A percentile compares a stretch with the other conserved stretches of the same genome.
Conservation (phyloP, 2,329 filamentous ascomycete species). For the Whalleya microplaca region DNA sequence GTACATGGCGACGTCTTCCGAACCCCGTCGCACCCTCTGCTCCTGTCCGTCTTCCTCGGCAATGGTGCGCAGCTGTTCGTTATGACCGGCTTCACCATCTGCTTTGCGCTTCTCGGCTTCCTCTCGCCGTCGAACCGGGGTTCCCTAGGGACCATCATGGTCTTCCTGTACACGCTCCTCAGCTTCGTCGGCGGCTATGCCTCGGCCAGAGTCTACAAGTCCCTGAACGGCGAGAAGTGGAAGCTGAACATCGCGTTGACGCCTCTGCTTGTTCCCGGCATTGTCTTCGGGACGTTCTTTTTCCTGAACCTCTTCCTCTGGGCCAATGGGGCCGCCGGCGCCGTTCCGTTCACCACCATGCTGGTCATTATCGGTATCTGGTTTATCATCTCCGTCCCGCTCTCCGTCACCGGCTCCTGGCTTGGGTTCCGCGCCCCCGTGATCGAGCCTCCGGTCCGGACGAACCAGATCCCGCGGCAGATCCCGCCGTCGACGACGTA, state of each 20-base stretch:
- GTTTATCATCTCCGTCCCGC: constrained; percentile 94
- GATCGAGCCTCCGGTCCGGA: constrained; percentile 82
- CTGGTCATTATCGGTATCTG: constrained; percentile 89
- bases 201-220: constrained; percentile 90
- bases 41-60: constrained; percentile 85
- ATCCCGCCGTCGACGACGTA: constrained; percentile 86
- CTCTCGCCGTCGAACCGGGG: constrained; percentile 95
- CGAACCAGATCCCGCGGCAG: constrained; percentile 97
- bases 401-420: constrained; percentile 91
- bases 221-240: constrained; percentile 90
- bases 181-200: constrained; percentile 91
- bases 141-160: constrained; percentile 88
- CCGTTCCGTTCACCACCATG: constrained; percentile 97
- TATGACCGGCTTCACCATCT: constrained; percentile 94
- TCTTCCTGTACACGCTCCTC: constrained; percentile 90
- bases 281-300: constrained; percentile 90
- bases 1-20: constrained; percentile 98
- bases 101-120: constrained; percentile 91
- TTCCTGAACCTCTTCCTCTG: constrained; percentile 94
- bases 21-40: constrained; percentile 77
- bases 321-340: constrained; percentile 88
- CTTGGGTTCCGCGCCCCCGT: constrained; percentile 79
- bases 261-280: constrained; percentile 79
- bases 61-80: constrained; percentile 96
- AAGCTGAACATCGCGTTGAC: constrained; percentile 91